Conservation (phyloP, 441 rosid species). For the Syzygium malaccense region DNA sequence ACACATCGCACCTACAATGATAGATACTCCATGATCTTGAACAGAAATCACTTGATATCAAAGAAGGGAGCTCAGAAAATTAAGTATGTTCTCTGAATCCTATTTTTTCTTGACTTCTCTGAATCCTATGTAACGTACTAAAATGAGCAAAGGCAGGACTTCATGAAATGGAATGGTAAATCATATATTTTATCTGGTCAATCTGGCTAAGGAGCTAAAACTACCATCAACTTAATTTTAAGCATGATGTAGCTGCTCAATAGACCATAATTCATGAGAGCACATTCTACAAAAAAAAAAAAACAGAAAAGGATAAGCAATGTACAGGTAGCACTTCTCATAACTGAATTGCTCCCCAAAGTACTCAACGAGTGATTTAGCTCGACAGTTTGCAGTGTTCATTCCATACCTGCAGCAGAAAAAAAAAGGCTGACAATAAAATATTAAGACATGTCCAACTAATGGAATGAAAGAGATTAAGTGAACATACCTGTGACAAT, state of each 20-base stretch:
- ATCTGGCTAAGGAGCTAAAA: neutral
- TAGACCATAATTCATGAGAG: neutral
- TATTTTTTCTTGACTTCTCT: neutral
- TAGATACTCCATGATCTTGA: neutral
- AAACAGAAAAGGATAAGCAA: neutral
- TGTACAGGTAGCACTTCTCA: conserved; percentile 64
- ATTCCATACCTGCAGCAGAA: conserved; percentile 67
- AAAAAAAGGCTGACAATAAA: neutral
- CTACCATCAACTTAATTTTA: neutral
- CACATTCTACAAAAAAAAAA: neutral
- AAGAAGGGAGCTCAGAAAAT: neutral
- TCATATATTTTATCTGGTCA: neutral
- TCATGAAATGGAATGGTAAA: neutral
- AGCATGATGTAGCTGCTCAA: neutral
- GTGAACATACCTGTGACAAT: conserved; percentile 55
- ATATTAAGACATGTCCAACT: neutral
- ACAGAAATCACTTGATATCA: neutral
- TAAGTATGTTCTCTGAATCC: neutral
- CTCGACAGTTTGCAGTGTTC: conserved; percentile 78
- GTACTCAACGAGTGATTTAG: conserved; percentile 71
- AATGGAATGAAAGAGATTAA: neutral
- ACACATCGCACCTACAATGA: conserved; percentile 71
- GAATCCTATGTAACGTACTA: neutral
- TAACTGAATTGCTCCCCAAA: conserved; percentile 70
- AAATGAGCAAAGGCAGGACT: neutral